These are phyloP conservation scores for Candida gigantensis DNA, from an alignment of 1,139 yeast genomes.

Conservation along the genomic window DNA sequence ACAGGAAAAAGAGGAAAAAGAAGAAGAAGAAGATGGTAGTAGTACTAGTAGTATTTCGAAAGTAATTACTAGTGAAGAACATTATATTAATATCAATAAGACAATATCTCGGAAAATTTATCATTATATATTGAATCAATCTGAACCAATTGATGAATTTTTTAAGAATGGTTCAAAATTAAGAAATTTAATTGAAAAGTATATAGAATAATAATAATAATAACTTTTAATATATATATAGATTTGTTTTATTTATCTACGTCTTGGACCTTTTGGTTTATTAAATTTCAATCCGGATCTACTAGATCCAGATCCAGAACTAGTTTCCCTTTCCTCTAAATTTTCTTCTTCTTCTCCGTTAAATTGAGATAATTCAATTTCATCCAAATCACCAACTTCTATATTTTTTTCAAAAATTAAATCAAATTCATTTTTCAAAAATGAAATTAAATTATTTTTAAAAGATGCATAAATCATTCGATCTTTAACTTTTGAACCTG, in stretches of 20 bases:
- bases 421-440: constrained; percentile 33
- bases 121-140: constrained; percentile 22
- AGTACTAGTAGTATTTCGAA: constrained; percentile 28
- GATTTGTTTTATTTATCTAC: constrained; percentile 27
- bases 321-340: no score
- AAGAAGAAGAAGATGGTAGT: no score
- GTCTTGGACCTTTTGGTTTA: constrained; percentile 60
- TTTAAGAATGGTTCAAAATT: constrained; percentile 21
- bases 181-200: constrained; percentile 24
- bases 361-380: constrained; percentile 50
- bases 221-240: not conserved
- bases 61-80: constrained; percentile 24
- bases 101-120: constrained; percentile 48
- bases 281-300: constrained; percentile 36
- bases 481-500: constrained; percentile 85
- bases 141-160: constrained; percentile 12
- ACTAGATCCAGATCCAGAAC: constrained; percentile 14
- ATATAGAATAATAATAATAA: constrained; percentile 16
- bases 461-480: constrained; percentile 92
- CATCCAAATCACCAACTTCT: constrained; percentile 72
- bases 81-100: constrained; percentile 39
- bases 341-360: constrained; percentile 19
- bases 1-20: no score
- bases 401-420: constrained; percentile 39
- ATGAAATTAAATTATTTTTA: constrained; percentile 63